These are phyloP conservation scores for Lanmaoa pseudosensibilis DNA, from an alignment of 768 basidiomycete species.

Conservation along the genomic window DNA sequence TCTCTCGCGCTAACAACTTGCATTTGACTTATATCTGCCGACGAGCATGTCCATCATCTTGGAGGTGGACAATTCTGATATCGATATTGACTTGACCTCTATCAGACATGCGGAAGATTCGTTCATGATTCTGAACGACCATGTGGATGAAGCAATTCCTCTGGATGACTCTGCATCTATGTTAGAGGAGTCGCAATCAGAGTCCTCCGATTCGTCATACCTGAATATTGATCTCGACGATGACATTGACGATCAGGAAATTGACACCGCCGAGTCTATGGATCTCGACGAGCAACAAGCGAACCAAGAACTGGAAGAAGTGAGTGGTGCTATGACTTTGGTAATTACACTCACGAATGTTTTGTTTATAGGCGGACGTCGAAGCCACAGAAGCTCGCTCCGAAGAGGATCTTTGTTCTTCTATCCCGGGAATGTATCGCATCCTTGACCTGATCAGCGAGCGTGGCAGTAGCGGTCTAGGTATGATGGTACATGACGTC, in stretches of 20 bases:
- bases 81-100: constrained; percentile 9
- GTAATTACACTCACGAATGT: not conserved
- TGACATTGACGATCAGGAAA: constrained; percentile 17
- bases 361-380: constrained; percentile 16
- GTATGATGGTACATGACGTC: constrained; percentile 30
- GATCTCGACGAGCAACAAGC: constrained; percentile 13
- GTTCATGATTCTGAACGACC: constrained; percentile 8
- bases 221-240: constrained; percentile 16
- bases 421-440: constrained; percentile 48
- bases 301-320: constrained; percentile 17
- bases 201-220: constrained; percentile 22
- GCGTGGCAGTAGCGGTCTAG: constrained; percentile 49
- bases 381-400: constrained; percentile 11
- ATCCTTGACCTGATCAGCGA: constrained; percentile 56
- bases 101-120: constrained; percentile 7
- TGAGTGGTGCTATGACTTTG: not conserved
- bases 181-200: constrained; percentile 15
- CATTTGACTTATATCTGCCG: not conserved
- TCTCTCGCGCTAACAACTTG: not conserved
- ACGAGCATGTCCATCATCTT: constrained; percentile 16
- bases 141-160: not conserved
- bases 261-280: constrained; percentile 12
- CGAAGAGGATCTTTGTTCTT: constrained; percentile 26
- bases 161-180: not conserved
- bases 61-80: constrained; percentile 12